Evolutionary conservation across 257 asterid species (phyloP).

Genomic region (Lithospermum erythrorhizon): DNA sequence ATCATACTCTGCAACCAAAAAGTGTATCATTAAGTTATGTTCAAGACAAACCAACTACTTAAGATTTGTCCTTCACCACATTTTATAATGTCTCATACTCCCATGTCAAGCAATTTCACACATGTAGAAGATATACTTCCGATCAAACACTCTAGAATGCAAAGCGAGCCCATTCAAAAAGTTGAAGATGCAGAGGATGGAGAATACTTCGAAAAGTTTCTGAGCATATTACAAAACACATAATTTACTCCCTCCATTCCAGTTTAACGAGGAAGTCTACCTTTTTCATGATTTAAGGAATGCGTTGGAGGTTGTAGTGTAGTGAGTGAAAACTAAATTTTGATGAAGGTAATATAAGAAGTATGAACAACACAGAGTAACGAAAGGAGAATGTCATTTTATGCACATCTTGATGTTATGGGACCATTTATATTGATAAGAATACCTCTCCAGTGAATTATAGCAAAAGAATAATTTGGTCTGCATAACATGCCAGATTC

Average conservation of each 20-base stretch:
- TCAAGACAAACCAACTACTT: neutral
- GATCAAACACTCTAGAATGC: neutral
- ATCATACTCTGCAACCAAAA: conserved; percentile 66
- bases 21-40: neutral
- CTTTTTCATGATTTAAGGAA: no score
- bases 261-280: neutral
- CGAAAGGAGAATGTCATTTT: neutral
- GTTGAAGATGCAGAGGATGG: neutral
- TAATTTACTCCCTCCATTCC: neutral
- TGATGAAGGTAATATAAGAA: neutral
- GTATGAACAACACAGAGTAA: neutral
- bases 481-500: neutral
- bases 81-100: no score
- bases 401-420: no score
- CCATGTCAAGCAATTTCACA: neutral
- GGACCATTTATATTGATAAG: no score
- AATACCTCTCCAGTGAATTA: no score
- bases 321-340: neutral
- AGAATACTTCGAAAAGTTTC: neutral
- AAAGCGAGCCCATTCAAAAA: neutral
- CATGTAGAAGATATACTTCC: neutral
- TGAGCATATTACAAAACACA: neutral
- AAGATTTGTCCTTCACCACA: neutral
- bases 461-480: neutral
- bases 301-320: no score